Evolutionary conservation across 352 stramenopile genomes (phyloP), one percentile per base, ranked within the genome.

Genomic region (Phytophthora lateralis): DNA sequence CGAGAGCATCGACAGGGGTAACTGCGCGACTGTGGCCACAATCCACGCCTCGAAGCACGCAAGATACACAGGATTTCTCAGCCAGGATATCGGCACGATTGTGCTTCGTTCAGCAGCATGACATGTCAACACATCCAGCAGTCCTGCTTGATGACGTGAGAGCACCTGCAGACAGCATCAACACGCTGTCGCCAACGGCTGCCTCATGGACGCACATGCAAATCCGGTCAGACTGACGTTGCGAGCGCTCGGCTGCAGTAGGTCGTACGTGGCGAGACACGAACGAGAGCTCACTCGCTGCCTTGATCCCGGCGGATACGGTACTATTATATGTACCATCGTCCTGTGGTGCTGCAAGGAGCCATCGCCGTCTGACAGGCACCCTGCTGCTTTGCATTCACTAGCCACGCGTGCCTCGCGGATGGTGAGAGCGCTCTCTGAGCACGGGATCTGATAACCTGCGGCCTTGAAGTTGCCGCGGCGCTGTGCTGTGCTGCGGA

Each of bases 391-490:
- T 34, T 30, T 52, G 37, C 52, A 57, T 55, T 61, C 51, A 55
- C 51, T 15, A 50, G 18, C 35, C 34, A 45, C 24, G 45, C 39
- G 55, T 56, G 52, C 52, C 12, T 10, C 27, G 7, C 10, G 49
- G 55, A 69, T 69, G 47, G 61, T 55, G 59, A 55, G 35, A 15
- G 12, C 12, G 14, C 43, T 45, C 29, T 47, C 48, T 53, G 10
- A 47, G 60, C 60, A 57, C 21, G 20, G 38, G 54, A 64, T 69
- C 60, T 63, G 61, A 60, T 64, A 42, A 54, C 64, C 41, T 44
- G 20, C 17, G 20, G 29, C 34, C 39, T 64, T 69, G 55, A 69
- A 65, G 45, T 53, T 52, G 30, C 0, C 24, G 21, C 21, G 21
- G 21, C 21, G 21, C 21, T 24, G 21, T 24, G 21, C 21, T 3